Percentiles rank a stretch among this genome's conserved stretches.
Evolutionary conservation across 148 eudicot species (phyloP).

Genomic region (Amaranthus cruentus): DNA sequence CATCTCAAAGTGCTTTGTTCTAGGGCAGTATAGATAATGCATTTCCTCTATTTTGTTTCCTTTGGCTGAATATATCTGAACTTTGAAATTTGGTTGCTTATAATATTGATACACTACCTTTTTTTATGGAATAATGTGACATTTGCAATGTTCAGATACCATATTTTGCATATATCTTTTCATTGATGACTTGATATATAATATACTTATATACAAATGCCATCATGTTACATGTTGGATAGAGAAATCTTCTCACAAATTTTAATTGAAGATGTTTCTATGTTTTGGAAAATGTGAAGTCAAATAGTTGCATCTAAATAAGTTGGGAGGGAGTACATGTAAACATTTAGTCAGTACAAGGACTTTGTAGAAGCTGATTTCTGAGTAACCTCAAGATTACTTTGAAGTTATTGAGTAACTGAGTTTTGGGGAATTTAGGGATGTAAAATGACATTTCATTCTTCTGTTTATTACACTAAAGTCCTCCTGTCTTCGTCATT

Average conservation of each 20-base stretch:
- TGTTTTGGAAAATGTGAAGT: too few relatives aligned
- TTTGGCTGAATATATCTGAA: not conserved
- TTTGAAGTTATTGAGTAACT: not conserved
- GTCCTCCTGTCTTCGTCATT: not conserved
- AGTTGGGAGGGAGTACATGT: too few relatives aligned
- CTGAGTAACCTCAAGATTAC: not conserved
- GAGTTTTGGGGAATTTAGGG: not conserved
- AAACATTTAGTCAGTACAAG: not conserved
- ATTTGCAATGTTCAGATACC: too few relatives aligned
- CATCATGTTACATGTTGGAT: too few relatives aligned
- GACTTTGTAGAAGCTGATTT: not conserved
- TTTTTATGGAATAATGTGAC: not conserved
- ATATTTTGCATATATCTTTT: too few relatives aligned
- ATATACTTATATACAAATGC: too few relatives aligned
- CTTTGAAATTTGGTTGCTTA: not conserved
- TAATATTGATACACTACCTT: not conserved
- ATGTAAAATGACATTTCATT: not conserved
- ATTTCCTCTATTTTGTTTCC: not conserved
- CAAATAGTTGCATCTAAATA: too few relatives aligned
- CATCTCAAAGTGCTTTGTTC: not conserved
- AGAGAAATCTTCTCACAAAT: too few relatives aligned
- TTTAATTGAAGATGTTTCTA: too few relatives aligned
- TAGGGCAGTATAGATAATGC: not conserved
- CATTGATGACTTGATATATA: too few relatives aligned
- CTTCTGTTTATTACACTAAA: not conserved